These are phyloP conservation scores for Pterulicium gracile DNA, from an alignment of 1,284 basidiomycete species.

Conservation along the genomic window DNA sequence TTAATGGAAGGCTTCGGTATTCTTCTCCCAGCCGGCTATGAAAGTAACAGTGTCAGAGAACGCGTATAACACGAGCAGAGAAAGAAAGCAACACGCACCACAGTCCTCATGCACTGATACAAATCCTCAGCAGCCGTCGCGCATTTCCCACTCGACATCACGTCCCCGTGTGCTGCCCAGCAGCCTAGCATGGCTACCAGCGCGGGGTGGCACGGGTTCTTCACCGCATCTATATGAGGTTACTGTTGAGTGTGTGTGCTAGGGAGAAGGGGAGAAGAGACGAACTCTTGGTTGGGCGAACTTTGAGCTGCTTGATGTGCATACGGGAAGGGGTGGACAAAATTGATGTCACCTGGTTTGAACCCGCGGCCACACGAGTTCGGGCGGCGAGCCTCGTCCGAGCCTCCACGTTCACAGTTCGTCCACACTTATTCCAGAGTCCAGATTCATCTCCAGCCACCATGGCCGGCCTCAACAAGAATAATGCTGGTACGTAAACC, in stretches of 20 bases:
- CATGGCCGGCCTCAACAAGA: slow-evolving; percentile 61
- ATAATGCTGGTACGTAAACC: slow-evolving; percentile 57
- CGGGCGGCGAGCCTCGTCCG: no score
- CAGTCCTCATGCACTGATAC: slow-evolving; percentile 81
- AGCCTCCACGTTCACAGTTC: background rate
- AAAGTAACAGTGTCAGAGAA: slow-evolving; percentile 7
- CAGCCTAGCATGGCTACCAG: slow-evolving; percentile 81
- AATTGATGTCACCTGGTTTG: background rate
- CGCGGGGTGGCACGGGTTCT: background rate
- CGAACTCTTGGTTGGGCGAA: slow-evolving; percentile 67
- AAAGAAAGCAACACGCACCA: slow-evolving; percentile 42
- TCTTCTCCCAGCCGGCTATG: slow-evolving; percentile 59
- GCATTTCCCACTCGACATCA: slow-evolving; percentile 54
- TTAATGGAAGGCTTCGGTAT: slow-evolving; percentile 58
- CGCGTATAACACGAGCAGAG: slow-evolving; percentile 1
- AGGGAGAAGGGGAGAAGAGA: slow-evolving; percentile 8
- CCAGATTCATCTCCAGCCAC: slow-evolving; percentile 6
- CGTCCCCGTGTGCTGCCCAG: slow-evolving; percentile 79
- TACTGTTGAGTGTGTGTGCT: slow-evolving; percentile 5
- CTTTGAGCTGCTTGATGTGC: slow-evolving; percentile 72
- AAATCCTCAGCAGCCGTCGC: slow-evolving; percentile 55
- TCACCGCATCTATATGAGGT: slow-evolving; percentile 6
- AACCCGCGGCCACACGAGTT: no score
- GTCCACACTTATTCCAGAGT: background rate
- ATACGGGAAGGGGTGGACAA: slow-evolving; percentile 27